Evolutionary conservation across 345 rosid species (phyloP).

Genomic region (Ailanthus altissimus): DNA sequence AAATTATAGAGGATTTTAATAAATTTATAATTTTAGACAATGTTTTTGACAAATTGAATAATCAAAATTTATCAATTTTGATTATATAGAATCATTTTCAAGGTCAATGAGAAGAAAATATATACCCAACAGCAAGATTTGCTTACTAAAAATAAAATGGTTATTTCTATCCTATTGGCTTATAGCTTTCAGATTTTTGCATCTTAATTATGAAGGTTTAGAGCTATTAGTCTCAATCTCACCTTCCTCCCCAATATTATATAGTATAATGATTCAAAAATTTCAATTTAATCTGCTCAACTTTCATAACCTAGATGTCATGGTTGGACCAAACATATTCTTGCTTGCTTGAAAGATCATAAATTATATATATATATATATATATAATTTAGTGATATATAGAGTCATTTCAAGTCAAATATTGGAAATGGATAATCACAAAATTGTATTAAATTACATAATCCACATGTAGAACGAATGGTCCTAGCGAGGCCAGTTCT

Average conservation of each 20-base stretch:
- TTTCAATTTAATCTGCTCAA: constrained; percentile 1
- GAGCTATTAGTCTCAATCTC: neutral
- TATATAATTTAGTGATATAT: no score
- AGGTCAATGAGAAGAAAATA: neutral
- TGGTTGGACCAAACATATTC: neutral
- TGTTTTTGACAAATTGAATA: no score
- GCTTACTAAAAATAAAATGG: neutral
- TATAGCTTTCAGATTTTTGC: neutral
- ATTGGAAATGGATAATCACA: neutral
- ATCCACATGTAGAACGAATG: neutral
- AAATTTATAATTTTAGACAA: no score
- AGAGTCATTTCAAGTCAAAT: neutral
- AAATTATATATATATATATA: neutral
- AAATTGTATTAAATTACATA: neutral
- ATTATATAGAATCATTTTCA: neutral
- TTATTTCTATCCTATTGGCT: neutral
- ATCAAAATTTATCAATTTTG: no score
- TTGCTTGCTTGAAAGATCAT: neutral
- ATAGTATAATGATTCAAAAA: neutral
- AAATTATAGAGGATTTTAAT: no score
- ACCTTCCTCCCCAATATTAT: neutral
- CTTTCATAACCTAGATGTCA: neutral
- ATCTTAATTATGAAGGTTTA: neutral
- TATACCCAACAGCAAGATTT: neutral
- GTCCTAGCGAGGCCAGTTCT: neutral